phyloP scores from a whole-genome alignment of 257 asterid species.

The Solanum sparsipilum region DNA sequence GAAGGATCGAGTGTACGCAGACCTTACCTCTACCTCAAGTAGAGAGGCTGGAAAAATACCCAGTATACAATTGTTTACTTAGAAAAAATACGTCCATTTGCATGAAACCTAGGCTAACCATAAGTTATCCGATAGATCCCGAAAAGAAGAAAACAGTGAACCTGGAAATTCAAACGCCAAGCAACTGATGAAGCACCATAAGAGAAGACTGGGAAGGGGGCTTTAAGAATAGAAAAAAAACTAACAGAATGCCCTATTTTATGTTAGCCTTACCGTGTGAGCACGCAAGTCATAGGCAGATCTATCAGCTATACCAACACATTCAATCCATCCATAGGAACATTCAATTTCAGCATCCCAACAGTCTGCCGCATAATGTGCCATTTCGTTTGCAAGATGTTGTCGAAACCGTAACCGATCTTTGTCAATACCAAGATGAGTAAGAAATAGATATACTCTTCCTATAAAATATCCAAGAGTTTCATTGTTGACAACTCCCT shows the following conservation, averaged over 20 bases:
- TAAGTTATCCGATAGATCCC: not conserved
- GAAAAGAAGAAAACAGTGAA: not conserved
- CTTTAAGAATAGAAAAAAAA: not conserved
- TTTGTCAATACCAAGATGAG: slow-evolving; percentile 65
- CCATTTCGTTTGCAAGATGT: slow-evolving; percentile 44
- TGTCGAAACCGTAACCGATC: slow-evolving; percentile 53
- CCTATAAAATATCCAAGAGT: slow-evolving; percentile 33
- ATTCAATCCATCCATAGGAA: slow-evolving; percentile 56
- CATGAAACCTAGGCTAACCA: not conserved
- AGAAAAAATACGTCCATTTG: not conserved
- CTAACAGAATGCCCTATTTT: not conserved
- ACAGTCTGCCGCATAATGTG: slow-evolving; percentile 44
- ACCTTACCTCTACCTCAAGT: not conserved
- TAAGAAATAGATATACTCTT: slow-evolving; percentile 63
- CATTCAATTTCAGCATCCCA: slow-evolving; percentile 56
- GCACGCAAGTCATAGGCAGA: slow-evolving; percentile 36
- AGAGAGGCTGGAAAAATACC: not conserved
- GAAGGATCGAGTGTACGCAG: not conserved
- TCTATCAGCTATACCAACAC: slow-evolving; percentile 41
- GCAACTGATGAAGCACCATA: not conserved
- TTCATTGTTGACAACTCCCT: slow-evolving; percentile 36
- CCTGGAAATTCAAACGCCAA: not conserved
- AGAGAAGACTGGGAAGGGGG: not conserved
- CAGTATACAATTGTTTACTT: not conserved
- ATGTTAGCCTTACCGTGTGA: slow-evolving; percentile 16